A percentile compares a stretch with the other conserved stretches of the same genome.
Evolutionary conservation across 441 rosid genomes (phyloP).

Genomic region (Pelargonium australe): DNA sequence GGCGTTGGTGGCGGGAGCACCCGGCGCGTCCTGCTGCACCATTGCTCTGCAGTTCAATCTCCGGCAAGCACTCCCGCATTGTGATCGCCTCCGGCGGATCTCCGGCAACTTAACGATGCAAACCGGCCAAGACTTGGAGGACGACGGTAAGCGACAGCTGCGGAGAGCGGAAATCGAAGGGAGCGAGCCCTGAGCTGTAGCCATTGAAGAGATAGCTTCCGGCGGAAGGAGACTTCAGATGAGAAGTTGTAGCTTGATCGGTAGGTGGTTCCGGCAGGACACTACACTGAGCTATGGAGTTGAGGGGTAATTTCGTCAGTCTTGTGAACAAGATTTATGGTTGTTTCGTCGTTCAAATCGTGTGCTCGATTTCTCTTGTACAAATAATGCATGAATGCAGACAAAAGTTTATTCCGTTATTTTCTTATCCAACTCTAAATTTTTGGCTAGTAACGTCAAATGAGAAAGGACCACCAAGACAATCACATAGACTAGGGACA

Average conservation of each 20-base stretch:
- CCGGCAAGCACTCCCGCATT: slow-evolving; percentile 1
- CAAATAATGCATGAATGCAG: too few relatives aligned
- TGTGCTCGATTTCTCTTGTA: too few relatives aligned
- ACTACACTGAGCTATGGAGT: not conserved
- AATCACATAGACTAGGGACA: too few relatives aligned
- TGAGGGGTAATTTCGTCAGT: slow-evolving; percentile 6
- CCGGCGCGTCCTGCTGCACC: slow-evolving; percentile 62
- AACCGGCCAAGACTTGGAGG: slow-evolving; percentile 14
- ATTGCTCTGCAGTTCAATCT: slow-evolving; percentile 35
- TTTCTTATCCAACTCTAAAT: too few relatives aligned
- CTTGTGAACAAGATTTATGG: not conserved
- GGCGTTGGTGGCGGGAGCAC: slow-evolving; percentile 69
- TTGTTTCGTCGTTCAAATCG: not conserved
- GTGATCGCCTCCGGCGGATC: slow-evolving; percentile 22
- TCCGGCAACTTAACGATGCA: slow-evolving; percentile 22
- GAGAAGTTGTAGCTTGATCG: not conserved
- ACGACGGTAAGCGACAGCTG: slow-evolving; percentile 25
- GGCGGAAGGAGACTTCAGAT: too few relatives aligned
- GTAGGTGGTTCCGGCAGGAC: not conserved
- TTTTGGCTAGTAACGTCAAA: too few relatives aligned
- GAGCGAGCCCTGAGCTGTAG: slow-evolving; percentile 33
- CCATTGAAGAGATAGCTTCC: slow-evolving; percentile 30
- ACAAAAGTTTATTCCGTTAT: too few relatives aligned
- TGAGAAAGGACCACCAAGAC: too few relatives aligned
- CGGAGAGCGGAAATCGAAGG: slow-evolving; percentile 32